phyloP scores from a whole-genome alignment of 805 yeast species.

The Zygosaccharomyces gambellarensis region DNA sequence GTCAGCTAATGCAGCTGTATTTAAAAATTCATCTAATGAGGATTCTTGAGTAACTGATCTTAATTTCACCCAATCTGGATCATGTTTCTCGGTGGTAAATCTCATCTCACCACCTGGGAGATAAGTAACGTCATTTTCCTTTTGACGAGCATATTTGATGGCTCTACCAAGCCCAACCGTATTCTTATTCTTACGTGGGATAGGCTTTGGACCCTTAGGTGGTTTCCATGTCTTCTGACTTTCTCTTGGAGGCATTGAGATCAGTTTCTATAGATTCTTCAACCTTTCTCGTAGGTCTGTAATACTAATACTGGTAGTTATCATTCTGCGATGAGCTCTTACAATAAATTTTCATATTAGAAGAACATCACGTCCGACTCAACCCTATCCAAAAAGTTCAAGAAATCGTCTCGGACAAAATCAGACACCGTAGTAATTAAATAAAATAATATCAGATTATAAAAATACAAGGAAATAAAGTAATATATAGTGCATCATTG shows the following conservation, averaged over 20 bases:
- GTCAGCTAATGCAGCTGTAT: slow-evolving; percentile 93
- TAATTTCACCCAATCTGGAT: slow-evolving; percentile 83
- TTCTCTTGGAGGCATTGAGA: slow-evolving; percentile 39
- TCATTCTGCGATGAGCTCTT: slow-evolving; percentile 12
- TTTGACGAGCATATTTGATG: slow-evolving; percentile 65
- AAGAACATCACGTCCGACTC: neutral
- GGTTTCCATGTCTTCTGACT: slow-evolving; percentile 73
- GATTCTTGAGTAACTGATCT: slow-evolving; percentile 93
- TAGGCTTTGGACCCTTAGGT: slow-evolving; percentile 91
- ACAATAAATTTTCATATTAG: slow-evolving; percentile 1
- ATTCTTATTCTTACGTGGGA: slow-evolving; percentile 77
- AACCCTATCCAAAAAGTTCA: slow-evolving; percentile 2
- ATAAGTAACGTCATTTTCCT: slow-evolving; percentile 63
- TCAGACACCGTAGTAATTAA: neutral
- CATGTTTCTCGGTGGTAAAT: slow-evolving; percentile 78
- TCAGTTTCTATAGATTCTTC: neutral
- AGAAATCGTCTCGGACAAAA: slow-evolving; percentile 4
- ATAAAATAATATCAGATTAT: neutral
- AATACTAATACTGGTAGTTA: neutral
- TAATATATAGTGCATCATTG: neutral
- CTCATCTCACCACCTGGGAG: slow-evolving; percentile 86
- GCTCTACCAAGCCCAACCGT: slow-evolving; percentile 81
- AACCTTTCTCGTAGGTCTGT: neutral
- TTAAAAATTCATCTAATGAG: slow-evolving; percentile 88
- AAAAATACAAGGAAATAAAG: neutral